These are phyloP conservation scores for Alternaria tenuissima DNA, from an alignment of 2,329 filamentous ascomycete species.

Conservation along the genomic window DNA sequence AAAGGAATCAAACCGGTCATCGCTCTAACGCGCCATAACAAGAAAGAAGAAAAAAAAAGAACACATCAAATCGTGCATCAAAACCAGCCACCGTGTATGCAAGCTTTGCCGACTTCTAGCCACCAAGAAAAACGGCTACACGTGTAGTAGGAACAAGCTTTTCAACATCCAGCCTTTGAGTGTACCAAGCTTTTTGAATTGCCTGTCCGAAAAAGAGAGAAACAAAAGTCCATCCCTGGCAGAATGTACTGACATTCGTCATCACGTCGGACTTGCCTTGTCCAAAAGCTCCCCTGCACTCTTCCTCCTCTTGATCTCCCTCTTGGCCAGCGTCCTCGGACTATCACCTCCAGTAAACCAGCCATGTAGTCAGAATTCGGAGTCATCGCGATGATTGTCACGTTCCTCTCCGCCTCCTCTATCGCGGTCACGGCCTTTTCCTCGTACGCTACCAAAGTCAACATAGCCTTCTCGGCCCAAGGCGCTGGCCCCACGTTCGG, in stretches of 20 bases:
- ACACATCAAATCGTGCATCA: not conserved
- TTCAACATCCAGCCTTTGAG: not conserved
- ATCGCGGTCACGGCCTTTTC: not conserved
- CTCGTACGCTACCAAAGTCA: slow-evolving; percentile 3
- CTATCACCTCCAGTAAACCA: slow-evolving; percentile 43
- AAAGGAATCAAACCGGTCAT: not conserved
- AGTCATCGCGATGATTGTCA: slow-evolving; percentile 22
- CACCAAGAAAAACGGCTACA: not conserved
- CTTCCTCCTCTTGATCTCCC: slow-evolving; percentile 41
- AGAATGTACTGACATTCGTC: not conserved
- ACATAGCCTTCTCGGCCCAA: slow-evolving; percentile 28
- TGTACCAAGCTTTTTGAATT: too few species aligned
- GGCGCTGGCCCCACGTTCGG: slow-evolving; percentile 26
- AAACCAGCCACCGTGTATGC: not conserved
- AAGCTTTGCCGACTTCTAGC: not conserved
- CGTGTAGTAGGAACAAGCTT: not conserved
- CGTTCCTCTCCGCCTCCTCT: slow-evolving; percentile 4
- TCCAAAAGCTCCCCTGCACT: slow-evolving; percentile 42
- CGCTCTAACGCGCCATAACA: slow-evolving; percentile 7
- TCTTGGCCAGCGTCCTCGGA: slow-evolving; percentile 16
- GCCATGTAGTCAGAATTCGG: slow-evolving; percentile 48
- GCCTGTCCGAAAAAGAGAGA: not conserved
- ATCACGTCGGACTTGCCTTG: slow-evolving; percentile 12
- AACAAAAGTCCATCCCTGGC: not conserved
- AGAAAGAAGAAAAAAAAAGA: not conserved